phyloP scores from a whole-genome alignment of 31 red algal genomes.

The Bonnemaisonia californica region DNA sequence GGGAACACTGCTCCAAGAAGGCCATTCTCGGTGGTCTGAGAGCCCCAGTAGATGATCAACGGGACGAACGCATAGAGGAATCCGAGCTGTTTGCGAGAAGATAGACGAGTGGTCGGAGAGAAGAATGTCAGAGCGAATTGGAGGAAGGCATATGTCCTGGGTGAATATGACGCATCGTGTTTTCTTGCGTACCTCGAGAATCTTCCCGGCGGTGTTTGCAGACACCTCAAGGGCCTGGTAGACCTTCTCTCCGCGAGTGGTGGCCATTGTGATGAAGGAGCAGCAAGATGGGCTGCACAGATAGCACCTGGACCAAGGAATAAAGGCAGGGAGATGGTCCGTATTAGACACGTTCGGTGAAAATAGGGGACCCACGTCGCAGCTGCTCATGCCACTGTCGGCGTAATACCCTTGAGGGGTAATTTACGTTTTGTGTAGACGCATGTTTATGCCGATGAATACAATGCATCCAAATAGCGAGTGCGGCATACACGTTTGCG shows the following conservation, averaged over 20 bases:
- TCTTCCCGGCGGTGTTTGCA: not conserved
- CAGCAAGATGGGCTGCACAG: too few species aligned
- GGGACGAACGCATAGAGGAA: constrained; percentile 39
- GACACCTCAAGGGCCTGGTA: not conserved
- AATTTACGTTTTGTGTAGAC: too few species aligned
- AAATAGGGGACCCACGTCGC: too few species aligned
- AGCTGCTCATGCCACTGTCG: too few species aligned
- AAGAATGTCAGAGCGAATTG: not conserved
- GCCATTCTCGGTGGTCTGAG: constrained; percentile 29
- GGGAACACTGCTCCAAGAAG: constrained; percentile 38
- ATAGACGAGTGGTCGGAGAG: not conserved
- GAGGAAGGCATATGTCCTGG: not conserved
- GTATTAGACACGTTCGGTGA: too few species aligned
- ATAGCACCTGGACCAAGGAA: too few species aligned
- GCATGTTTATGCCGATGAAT: too few species aligned
- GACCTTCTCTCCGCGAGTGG: not conserved
- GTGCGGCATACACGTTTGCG: too few species aligned
- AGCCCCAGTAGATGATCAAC: constrained; percentile 40
- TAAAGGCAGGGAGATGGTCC: too few species aligned
- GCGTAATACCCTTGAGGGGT: too few species aligned
- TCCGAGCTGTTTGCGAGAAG: not conserved
- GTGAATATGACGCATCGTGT: not conserved
- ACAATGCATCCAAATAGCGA: too few species aligned
- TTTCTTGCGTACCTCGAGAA: constrained; percentile 14
- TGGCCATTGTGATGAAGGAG: not conserved